A percentile compares a stretch with the other conserved stretches of the same genome.
These are phyloP conservation scores for Botrytis deweyae DNA, from an alignment of 2,329 filamentous ascomycete species.

Conservation along the genomic window DNA sequence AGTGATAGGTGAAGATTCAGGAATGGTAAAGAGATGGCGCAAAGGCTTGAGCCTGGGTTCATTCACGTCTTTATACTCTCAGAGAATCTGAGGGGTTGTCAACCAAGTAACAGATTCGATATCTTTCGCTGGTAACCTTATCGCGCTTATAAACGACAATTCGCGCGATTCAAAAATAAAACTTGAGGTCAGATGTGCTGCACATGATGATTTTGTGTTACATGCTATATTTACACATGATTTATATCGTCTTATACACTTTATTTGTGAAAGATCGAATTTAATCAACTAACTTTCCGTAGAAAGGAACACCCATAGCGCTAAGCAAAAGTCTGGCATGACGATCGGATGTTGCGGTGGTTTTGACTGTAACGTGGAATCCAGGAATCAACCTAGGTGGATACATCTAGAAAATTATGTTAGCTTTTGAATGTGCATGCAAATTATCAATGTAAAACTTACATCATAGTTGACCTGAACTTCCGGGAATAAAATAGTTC, in stretches of 20 bases:
- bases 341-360: constrained; percentile 36
- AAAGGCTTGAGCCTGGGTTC: not conserved
- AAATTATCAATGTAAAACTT: constrained; percentile 44
- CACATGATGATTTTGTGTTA: constrained; percentile 12
- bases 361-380: constrained; percentile 41
- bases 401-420: constrained; percentile 50
- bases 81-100: accelerated
- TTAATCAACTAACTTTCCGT: constrained; percentile 37
- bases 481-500: constrained; percentile 85
- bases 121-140: not conserved
- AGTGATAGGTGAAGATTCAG: not conserved
- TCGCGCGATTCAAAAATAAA: not conserved
- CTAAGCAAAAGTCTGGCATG: constrained; percentile 37
- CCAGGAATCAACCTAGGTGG: constrained; percentile 48
- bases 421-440: constrained; percentile 19
- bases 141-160: not conserved
- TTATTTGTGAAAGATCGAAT: not conserved
- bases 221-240: constrained; percentile 19
- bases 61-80: not conserved
- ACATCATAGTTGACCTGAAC: constrained; percentile 94
- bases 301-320: constrained; percentile 36
- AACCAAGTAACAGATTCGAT: not conserved
- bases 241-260: constrained; percentile 1
- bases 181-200: not conserved
- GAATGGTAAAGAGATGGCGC: not conserved